Conservation (phyloP, 768 basidiomycete genomes). For the Mycena pura region DNA sequence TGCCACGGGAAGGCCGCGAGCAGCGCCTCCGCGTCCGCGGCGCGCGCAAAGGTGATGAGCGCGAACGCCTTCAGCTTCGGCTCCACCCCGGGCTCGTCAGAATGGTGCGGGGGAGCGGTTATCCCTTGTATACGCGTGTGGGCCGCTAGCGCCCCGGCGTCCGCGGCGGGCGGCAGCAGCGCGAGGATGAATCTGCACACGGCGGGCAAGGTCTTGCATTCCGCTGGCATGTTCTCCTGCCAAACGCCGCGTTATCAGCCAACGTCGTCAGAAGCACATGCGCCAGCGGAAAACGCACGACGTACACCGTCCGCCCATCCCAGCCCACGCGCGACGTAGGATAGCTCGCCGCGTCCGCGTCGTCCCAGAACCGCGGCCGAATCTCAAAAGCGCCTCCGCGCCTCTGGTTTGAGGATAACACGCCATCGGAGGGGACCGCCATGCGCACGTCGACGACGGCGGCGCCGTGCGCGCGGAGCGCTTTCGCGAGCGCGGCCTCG, state of each 20-base stretch:
- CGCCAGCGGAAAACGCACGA: constrained; percentile 55
- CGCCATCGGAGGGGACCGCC: constrained; percentile 45
- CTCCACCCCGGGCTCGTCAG: constrained; percentile 58
- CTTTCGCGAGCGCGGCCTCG: constrained; percentile 62
- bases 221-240: constrained; percentile 75
- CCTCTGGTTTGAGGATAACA: too few relatives aligned
- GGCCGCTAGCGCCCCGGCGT: not conserved
- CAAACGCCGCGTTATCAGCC: not conserved
- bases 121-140: constrained; percentile 56
- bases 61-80: constrained; percentile 81
- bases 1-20: constrained; percentile 72
- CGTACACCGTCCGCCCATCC: constrained; percentile 62
- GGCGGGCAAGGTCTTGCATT: constrained; percentile 56
- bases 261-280: too few relatives aligned
- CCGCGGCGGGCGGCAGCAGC: constrained; percentile 36
- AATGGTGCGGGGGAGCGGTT: constrained; percentile 65
- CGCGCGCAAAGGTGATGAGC: constrained; percentile 60
- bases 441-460: constrained; percentile 67
- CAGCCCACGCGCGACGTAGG: constrained; percentile 67
- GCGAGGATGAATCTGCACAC: constrained; percentile 53
- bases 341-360: constrained; percentile 59
- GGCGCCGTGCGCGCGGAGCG: constrained; percentile 56
- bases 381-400: constrained; percentile 31
- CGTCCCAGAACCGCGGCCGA: constrained; percentile 29
- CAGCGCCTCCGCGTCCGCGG: constrained; percentile 49